Conservation (phyloP, 441 rosid species). For the Viola pubescens region DNA sequence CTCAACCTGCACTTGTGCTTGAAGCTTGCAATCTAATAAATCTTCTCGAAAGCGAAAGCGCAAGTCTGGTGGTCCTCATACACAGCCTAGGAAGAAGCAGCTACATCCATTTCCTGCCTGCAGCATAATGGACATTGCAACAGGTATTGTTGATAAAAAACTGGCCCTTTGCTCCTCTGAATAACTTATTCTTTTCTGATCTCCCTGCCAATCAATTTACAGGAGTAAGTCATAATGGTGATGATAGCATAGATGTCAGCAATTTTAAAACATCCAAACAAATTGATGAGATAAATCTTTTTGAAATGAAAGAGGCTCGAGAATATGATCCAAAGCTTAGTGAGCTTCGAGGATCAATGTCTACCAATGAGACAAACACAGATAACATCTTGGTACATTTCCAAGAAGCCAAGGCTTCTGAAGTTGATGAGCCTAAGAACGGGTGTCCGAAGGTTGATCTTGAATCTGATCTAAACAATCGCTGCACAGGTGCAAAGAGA, state of each 20-base stretch:
- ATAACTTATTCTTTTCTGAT: conserved; percentile 28
- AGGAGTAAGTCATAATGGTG: conserved; percentile 27
- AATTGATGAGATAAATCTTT: conserved; percentile 34
- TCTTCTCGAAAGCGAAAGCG: conserved; percentile 81
- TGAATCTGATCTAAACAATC: conserved; percentile 45
- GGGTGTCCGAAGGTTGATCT: conserved; percentile 41
- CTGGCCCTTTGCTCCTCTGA: conserved; percentile 30
- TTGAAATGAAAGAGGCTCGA: conserved; percentile 39
- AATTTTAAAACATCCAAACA: conserved; percentile 28
- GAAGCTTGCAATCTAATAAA: conserved; percentile 69
- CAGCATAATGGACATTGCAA: conserved; percentile 25
- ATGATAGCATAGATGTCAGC: conserved; percentile 29
- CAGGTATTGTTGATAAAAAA: conserved; percentile 29
- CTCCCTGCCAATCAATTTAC: conserved; percentile 21
- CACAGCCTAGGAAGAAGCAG: conserved; percentile 73
- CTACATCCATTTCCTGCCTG: conserved; percentile 29
- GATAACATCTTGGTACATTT: conserved; percentile 40
- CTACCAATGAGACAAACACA: conserved; percentile 30
- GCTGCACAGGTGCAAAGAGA: conserved; percentile 68
- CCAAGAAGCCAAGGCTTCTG: conserved; percentile 39
- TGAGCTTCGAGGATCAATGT: conserved; percentile 59
- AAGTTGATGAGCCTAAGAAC: conserved; percentile 33
- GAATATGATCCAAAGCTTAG: conserved; percentile 89
- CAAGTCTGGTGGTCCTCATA: conserved; percentile 47
- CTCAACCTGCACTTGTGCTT: conserved; percentile 12